phyloP scores from a whole-genome alignment of 2,329 filamentous ascomycete species.

The Trichoderma sp. region DNA sequence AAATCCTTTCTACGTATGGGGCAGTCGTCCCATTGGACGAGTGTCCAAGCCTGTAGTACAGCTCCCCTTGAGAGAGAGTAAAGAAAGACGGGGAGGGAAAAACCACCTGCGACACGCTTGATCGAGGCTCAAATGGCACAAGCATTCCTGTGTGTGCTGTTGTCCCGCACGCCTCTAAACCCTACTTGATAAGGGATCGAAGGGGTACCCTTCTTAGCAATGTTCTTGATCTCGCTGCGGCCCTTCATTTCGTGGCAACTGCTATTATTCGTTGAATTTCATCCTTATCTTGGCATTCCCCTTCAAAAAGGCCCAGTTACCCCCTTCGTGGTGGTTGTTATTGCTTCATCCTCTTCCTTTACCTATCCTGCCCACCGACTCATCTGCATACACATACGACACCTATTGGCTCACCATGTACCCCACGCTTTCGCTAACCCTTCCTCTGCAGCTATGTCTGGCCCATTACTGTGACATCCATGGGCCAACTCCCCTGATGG shows the following conservation, averaged over 20 bases:
- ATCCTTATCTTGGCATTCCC: background rate
- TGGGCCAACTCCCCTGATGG: conserved; percentile 66
- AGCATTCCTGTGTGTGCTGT: conserved; percentile 15
- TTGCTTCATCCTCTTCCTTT: background rate
- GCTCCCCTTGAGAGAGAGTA: background rate
- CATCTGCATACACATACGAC: background rate
- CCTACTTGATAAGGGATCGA: conserved; percentile 8
- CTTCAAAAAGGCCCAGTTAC: background rate
- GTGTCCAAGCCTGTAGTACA: conserved; percentile 1
- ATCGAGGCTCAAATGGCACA: conserved; percentile 14
- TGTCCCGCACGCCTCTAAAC: background rate
- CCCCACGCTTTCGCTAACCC: conserved; percentile 33
- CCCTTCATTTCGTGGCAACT: background rate
- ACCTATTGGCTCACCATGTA: conserved; percentile 27
- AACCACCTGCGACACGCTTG: background rate
- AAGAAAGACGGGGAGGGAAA: background rate
- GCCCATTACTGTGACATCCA: conserved; percentile 70
- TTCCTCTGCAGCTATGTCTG: conserved; percentile 58
- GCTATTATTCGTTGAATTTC: background rate
- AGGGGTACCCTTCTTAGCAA: background rate
- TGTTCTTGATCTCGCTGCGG: background rate
- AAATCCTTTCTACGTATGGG: background rate
- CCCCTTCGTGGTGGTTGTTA: background rate
- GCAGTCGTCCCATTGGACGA: background rate
- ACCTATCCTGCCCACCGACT: background rate